Evolutionary conservation across 148 eudicot genomes (phyloP).

Genomic region (Amaranthus hypochondriacus): DNA sequence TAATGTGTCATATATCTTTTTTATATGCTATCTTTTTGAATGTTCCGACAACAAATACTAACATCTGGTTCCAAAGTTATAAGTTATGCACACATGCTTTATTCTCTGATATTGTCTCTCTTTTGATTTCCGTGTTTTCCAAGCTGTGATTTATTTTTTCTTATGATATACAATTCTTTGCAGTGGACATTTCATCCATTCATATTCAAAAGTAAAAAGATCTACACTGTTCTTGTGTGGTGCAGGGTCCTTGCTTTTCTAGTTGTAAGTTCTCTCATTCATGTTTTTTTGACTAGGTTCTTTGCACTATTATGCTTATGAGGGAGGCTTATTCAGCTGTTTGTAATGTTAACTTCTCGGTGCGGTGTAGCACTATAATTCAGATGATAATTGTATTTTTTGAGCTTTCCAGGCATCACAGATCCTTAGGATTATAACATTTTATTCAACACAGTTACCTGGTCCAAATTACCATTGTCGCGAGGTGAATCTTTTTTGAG

Average conservation of each 20-base stretch:
- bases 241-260: constrained; percentile 95
- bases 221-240: constrained; percentile 95
- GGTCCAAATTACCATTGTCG: too few relatives aligned
- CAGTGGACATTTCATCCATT: constrained; percentile 99
- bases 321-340: too few relatives aligned
- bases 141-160: constrained; percentile 6
- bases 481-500: too few relatives aligned
- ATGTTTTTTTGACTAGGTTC: neutral
- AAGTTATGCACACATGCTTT: neutral
- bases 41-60: neutral
- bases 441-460: too few relatives aligned
- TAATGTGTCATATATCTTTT: constrained; percentile 5
- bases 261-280: constrained; percentile 50
- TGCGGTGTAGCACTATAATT: too few relatives aligned
- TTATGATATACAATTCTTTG: constrained; percentile 22
- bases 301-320: neutral
- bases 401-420: too few relatives aligned
- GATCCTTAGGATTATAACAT: too few relatives aligned
- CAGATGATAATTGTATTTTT: too few relatives aligned
- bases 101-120: neutral
- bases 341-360: too few relatives aligned
- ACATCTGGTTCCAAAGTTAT: neutral
- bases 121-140: neutral
- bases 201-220: constrained; percentile 83
- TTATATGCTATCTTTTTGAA: neutral